Conservation (phyloP, 1,139 yeast species). For the Yamadazyma membranifaciens region DNA sequence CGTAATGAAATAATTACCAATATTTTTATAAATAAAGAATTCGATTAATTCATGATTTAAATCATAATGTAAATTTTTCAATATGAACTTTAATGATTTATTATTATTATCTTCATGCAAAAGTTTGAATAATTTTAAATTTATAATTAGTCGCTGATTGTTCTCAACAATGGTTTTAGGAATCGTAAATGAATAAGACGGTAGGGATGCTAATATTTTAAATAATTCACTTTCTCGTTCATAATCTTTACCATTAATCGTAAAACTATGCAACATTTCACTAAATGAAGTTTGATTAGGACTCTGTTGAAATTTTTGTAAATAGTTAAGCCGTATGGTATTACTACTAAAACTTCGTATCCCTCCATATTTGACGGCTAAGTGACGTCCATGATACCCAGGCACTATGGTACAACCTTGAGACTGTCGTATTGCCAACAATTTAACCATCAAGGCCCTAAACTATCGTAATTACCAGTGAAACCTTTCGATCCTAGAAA, state of each 20-base stretch:
- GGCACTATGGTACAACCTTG: no score
- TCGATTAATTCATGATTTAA: conserved; percentile 19
- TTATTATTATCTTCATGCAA: conserved; percentile 1
- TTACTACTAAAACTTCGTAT: neutral
- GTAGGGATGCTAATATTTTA: neutral
- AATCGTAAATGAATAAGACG: conserved; percentile 1
- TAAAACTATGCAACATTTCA: neutral
- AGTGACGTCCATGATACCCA: no score
- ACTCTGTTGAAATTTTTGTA: neutral
- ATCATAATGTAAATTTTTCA: conserved; percentile 1
- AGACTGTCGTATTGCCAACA: no score
- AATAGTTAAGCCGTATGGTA: neutral
- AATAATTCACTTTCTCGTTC: conserved; percentile 1
- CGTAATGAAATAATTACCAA: conserved; percentile 2
- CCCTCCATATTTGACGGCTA: no score
- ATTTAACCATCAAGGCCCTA: no score
- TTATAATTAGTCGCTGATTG: neutral
- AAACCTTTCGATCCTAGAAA: neutral
- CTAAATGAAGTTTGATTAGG: neutral
- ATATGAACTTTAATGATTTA: conserved; percentile 1
- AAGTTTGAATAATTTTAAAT: conserved; percentile 8
- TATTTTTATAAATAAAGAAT: conserved; percentile 12
- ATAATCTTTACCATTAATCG: neutral
- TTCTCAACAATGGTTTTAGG: neutral
- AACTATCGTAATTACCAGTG: no score